These are phyloP conservation scores for Solanum corneliomulleri DNA, from an alignment of 257 asterid species.

Conservation along the genomic window DNA sequence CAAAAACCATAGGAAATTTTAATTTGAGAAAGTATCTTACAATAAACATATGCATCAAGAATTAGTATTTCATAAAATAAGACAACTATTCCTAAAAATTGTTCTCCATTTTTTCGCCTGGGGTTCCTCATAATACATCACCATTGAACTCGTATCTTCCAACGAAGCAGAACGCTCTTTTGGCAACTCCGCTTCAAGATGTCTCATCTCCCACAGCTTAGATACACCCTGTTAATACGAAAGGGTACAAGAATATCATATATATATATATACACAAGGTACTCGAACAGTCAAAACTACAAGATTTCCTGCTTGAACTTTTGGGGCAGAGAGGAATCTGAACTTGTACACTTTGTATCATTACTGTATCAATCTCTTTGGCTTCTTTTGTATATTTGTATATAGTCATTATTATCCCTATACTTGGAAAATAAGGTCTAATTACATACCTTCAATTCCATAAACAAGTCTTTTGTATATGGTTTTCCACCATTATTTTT, in stretches of 20 bases:
- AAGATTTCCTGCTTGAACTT: no score
- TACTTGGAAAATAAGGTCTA: no score
- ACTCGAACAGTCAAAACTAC: no score
- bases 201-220: background rate
- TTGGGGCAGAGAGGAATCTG: no score
- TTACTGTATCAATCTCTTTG: no score
- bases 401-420: no score
- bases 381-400: no score
- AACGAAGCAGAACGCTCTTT: constrained; percentile 1
- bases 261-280: no score
- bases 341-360: no score
- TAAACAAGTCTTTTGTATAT: constrained; percentile 30
- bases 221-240: constrained; percentile 7
- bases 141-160: background rate
- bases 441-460: constrained; percentile 21
- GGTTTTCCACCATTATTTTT: constrained; percentile 42
- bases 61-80: background rate
- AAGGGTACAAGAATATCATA: background rate
- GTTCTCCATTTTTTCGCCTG: background rate
- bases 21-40: no score
- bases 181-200: constrained; percentile 9
- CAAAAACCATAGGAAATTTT: no score
- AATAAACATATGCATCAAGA: background rate
- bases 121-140: background rate
- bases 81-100: background rate